Base-by-base conservation (phyloP, 1,284 basidiomycete genomes). In the Hemileia vastatrix region DNA sequence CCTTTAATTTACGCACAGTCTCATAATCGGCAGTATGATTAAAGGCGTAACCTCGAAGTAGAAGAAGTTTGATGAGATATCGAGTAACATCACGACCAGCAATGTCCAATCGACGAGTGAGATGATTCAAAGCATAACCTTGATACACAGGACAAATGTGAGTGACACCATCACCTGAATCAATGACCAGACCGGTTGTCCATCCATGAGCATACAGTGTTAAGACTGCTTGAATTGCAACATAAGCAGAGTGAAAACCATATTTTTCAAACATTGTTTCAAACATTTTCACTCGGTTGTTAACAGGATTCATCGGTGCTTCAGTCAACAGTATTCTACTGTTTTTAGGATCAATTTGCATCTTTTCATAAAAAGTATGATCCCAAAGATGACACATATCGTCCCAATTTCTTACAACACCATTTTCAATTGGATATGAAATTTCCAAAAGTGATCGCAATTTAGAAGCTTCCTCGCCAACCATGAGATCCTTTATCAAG, bases 251-350 rank as follows among this genome's bases (percentile, higher is more conserved):
- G 19, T 95, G 95, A 18, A 98, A 94, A 76, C 98, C 98, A 83
- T 96, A 96, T 2, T 93, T 96, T 75, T 97, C 93, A 77, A 96
- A 97, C 78, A 97, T 94, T 79, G 96, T 94, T 77, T 96, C 92
- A 6, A 93, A 93, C 18, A 92, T 91, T 53, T 90, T 82, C 76
- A 96, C 93, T 67, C 93, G 84, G 77, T 97, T 96, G 73, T 85
- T 86, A 69, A 91, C 83, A 65, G 93, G 93, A 77, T 97, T 97
- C 61, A 96, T 79, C 2, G 93, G 93, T 49, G 92, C 92, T 79
- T 96, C 92, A n/a, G 92, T 95, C 60, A 96, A 79, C 61, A 95
- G 79, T 32, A 98, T 94, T 36, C 94, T 94, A 77, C 97, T n/a
- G n/a, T n/a, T n/a, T n/a, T n/a, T n/a, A n/a, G n/a, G n/a, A n/a